These are phyloP conservation scores for Pseudogymnoascus sp. DNA, from an alignment of 2,329 filamentous ascomycete species.

Conservation along the genomic window DNA sequence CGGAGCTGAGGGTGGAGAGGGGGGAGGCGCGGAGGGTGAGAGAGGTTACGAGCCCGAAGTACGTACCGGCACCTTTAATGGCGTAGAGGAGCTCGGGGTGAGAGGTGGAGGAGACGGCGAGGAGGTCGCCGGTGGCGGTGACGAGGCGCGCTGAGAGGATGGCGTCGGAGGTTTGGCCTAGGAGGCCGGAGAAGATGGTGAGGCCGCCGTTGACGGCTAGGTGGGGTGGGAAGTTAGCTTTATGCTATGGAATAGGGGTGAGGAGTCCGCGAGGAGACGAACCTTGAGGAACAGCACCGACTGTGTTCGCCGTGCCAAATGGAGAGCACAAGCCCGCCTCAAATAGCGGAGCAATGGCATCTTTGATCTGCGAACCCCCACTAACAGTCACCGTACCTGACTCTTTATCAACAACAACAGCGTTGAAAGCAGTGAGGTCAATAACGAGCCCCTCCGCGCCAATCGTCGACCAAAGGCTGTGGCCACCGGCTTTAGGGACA, in stretches of 20 bases:
- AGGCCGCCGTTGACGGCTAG: slow-evolving; percentile 77
- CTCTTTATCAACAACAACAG: slow-evolving; percentile 17
- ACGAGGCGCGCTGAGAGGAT: slow-evolving; percentile 50
- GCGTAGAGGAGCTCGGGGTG: slow-evolving; percentile 25
- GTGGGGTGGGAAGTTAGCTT: slow-evolving; percentile 40
- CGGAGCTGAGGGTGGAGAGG: slow-evolving; percentile 19
- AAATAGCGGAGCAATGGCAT: slow-evolving; percentile 16
- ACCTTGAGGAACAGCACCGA: slow-evolving; percentile 27
- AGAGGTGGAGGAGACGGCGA: slow-evolving; percentile 18
- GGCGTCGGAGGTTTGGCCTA: slow-evolving; percentile 62
- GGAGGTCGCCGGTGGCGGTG: slow-evolving; percentile 23
- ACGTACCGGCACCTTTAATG: slow-evolving; percentile 26
- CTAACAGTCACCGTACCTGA: slow-evolving; percentile 15
- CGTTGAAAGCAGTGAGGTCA: slow-evolving; percentile 19
- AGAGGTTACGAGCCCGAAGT: slow-evolving; percentile 27
- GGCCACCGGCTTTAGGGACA: slow-evolving; percentile 22
- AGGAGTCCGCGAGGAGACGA: slow-evolving; percentile 23
- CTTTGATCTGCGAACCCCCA: slow-evolving; percentile 16
- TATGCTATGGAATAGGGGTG: slow-evolving; percentile 21
- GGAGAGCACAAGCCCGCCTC: slow-evolving; percentile 16
- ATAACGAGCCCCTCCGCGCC: slow-evolving; percentile 22
- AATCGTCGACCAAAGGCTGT: slow-evolving; percentile 25
- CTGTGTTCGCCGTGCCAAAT: slow-evolving; percentile 27
- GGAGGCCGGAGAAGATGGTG: slow-evolving; percentile 64
- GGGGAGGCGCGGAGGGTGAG: slow-evolving; percentile 23